phyloP scores from a whole-genome alignment of 768 basidiomycete genomes.

The Lactarius pseudohatsudake region DNA sequence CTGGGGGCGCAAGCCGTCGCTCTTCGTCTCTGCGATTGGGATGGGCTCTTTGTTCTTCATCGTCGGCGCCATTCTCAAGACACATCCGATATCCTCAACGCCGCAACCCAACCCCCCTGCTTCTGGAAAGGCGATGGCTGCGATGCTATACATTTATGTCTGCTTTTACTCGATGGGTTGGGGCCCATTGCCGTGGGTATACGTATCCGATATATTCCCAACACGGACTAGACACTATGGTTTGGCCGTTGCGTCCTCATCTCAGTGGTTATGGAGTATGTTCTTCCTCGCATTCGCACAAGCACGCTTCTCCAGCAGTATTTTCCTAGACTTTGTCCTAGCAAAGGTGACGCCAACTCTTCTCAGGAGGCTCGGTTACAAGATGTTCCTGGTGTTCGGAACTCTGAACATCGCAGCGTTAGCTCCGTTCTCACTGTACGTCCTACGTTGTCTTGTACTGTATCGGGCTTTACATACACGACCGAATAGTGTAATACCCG shows the following conservation, averaged over 20 bases:
- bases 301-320: background rate
- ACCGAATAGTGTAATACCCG: slow-evolving; percentile 38
- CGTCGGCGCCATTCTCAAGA: slow-evolving; percentile 81
- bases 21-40: slow-evolving; percentile 72
- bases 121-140: slow-evolving; percentile 76
- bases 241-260: slow-evolving; percentile 67
- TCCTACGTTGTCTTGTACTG: slow-evolving; percentile 8
- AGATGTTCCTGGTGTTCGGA: slow-evolving; percentile 76
- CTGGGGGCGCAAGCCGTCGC: slow-evolving; percentile 64
- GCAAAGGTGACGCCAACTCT: slow-evolving; percentile 69
- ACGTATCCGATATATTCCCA: slow-evolving; percentile 82
- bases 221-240: slow-evolving; percentile 83
- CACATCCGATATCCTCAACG: slow-evolving; percentile 54
- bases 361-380: slow-evolving; percentile 61
- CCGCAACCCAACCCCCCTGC: slow-evolving; percentile 41
- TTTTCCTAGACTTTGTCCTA: slow-evolving; percentile 60
- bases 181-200: slow-evolving; percentile 65
- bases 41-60: slow-evolving; percentile 84
- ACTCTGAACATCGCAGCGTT: slow-evolving; percentile 72
- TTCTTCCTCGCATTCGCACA: slow-evolving; percentile 22
- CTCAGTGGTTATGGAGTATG: slow-evolving; percentile 83
- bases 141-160: slow-evolving; percentile 83
- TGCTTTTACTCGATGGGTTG: slow-evolving; percentile 88
- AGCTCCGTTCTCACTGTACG: slow-evolving; percentile 64
- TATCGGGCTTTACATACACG: background rate